phyloP scores from a whole-genome alignment of 2,329 filamentous ascomycete genomes.

The Calonectria henricotiae region DNA sequence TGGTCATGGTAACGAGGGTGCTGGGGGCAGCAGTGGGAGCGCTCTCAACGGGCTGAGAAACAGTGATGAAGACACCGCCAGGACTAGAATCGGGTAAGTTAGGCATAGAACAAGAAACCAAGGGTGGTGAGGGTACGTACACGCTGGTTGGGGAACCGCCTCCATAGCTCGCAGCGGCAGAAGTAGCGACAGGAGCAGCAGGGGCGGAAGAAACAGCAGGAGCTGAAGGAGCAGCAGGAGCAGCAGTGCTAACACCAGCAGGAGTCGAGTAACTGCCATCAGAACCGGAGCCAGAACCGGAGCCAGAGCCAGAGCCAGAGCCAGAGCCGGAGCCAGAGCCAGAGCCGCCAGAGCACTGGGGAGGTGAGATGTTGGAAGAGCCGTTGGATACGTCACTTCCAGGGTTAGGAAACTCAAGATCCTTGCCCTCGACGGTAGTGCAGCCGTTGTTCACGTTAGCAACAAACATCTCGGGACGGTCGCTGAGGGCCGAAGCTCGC shows the following conservation, averaged over 20 bases:
- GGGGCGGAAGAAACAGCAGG: constrained; percentile 37
- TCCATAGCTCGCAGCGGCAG: constrained; percentile 45
- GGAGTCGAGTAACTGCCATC: constrained; percentile 39
- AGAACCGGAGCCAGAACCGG: constrained; percentile 36
- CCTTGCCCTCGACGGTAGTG: constrained; percentile 70
- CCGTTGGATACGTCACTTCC: constrained; percentile 69
- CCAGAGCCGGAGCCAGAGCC: constrained; percentile 25
- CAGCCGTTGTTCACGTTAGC: constrained; percentile 78
- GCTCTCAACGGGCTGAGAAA: constrained; percentile 43
- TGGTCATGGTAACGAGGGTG: constrained; percentile 50
- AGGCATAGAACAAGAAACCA: constrained; percentile 27
- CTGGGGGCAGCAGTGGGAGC: constrained; percentile 40
- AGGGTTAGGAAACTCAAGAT: constrained; percentile 78
- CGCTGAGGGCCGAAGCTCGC: constrained; percentile 64
- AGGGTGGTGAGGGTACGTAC: constrained; percentile 49
- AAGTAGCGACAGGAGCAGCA: constrained; percentile 44
- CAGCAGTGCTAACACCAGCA: constrained; percentile 35
- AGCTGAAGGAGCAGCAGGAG: constrained; percentile 35
- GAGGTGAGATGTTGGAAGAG: constrained; percentile 56
- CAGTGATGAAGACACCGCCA: constrained; percentile 64
- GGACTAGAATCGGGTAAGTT: constrained; percentile 54
- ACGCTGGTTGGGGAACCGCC: constrained; percentile 44
- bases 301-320: constrained; percentile 38
- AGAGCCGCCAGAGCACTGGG: constrained; percentile 55
- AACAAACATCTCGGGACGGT: constrained; percentile 79